phyloP scores from a whole-genome alignment of 805 yeast genomes.

The Candida tallmaniae region DNA sequence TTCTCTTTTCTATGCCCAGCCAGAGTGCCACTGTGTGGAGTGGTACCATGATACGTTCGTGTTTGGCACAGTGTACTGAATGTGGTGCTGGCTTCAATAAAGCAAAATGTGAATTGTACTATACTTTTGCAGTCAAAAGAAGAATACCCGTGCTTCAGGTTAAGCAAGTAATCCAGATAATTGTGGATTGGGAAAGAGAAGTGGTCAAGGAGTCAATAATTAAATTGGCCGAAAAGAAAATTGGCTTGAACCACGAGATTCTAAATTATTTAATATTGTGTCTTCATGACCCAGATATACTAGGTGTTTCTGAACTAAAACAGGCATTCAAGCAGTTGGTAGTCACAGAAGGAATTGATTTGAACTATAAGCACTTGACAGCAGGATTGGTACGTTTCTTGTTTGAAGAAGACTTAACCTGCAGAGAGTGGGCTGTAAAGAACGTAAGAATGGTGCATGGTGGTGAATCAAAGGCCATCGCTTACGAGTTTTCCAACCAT shows the following conservation, averaged over 20 bases:
- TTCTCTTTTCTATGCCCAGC: conserved; percentile 57
- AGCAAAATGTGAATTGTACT: conserved; percentile 47
- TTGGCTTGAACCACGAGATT: neutral
- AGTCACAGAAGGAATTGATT: neutral
- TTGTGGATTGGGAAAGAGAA: conserved; percentile 33
- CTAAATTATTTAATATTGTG: conserved; percentile 3
- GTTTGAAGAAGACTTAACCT: conserved; percentile 45
- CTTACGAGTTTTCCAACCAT: conserved; percentile 16
- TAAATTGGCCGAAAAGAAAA: neutral
- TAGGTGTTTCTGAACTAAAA: conserved; percentile 3
- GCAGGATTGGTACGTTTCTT: conserved; percentile 48
- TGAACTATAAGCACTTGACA: neutral
- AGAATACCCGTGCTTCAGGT: conserved; percentile 33
- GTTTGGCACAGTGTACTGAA: conserved; percentile 45
- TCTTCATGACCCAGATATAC: conserved; percentile 5
- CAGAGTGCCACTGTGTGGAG: conserved; percentile 43
- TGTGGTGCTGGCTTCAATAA: conserved; percentile 53
- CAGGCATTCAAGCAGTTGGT: conserved; percentile 1
- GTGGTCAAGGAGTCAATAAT: conserved; percentile 1
- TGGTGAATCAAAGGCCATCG: neutral
- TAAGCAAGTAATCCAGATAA: conserved; percentile 24
- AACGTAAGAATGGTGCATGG: neutral
- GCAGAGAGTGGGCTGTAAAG: conserved; percentile 5
- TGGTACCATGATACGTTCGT: conserved; percentile 31
- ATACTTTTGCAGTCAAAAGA: conserved; percentile 49